A percentile compares a stretch with the other conserved stretches of the same genome.
These are phyloP conservation scores for Arabidopsis arenosa DNA, from an alignment of 345 rosid genomes.

Conservation along the genomic window DNA sequence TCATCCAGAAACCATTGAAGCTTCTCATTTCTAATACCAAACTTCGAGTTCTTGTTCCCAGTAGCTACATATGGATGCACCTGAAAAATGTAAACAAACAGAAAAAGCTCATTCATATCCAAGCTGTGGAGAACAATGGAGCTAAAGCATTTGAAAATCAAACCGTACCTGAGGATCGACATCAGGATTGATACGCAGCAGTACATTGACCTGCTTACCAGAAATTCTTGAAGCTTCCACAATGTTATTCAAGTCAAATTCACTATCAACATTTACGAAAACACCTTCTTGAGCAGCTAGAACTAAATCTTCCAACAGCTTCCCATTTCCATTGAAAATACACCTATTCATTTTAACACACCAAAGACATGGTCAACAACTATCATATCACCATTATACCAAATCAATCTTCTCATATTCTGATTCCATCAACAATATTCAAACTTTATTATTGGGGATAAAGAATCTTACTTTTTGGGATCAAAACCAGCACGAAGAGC, in stretches of 20 bases:
- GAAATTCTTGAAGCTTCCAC: constrained; percentile 84
- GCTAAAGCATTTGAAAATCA: not conserved
- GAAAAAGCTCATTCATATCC: not conserved
- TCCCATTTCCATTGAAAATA: constrained; percentile 95
- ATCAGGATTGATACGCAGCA: constrained; percentile 97
- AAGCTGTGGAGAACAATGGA: not conserved
- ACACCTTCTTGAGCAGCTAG: constrained; percentile 93
- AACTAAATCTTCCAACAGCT: constrained; percentile 88
- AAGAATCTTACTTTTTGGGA: constrained; percentile 67
- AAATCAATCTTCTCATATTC: not conserved
- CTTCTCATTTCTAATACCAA: constrained; percentile 98
- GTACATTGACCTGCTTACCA: constrained; percentile 86
- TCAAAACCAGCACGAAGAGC: constrained; percentile 91
- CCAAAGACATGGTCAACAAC: too few species aligned
- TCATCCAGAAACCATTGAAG: constrained; percentile 98
- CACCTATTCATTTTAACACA: constrained; percentile 55
- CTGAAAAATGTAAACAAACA: constrained; percentile 46
- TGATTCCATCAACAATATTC: constrained; percentile 21
- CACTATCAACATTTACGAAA: constrained; percentile 95
- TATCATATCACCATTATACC: too few species aligned
- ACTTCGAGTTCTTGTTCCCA: constrained; percentile 97
- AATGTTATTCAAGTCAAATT: constrained; percentile 90
- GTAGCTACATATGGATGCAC: constrained; percentile 99
- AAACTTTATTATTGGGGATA: not conserved
- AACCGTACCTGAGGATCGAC: constrained; percentile 93